Evolutionary conservation across 208 protist species (phyloP).

Genomic region (Naegleria lovaniensis): DNA sequence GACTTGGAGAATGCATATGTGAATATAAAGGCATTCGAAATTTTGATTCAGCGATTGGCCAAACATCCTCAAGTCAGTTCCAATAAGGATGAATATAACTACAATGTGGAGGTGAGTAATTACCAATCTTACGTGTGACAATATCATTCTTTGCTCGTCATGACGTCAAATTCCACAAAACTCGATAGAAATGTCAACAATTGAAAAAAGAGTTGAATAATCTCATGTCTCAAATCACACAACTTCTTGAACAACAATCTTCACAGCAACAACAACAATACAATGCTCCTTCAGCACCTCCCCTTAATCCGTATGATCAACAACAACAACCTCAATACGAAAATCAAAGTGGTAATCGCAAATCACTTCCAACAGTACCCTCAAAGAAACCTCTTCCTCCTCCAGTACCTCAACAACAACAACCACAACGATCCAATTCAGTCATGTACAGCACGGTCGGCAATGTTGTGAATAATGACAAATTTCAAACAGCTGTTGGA

Average conservation of each 20-base stretch:
- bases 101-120: background rate
- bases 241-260: background rate
- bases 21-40: background rate
- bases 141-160: too few species aligned
- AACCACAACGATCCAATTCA: background rate
- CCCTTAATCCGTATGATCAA: background rate
- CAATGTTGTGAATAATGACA: background rate
- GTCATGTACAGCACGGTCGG: background rate
- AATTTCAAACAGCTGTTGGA: slow-evolving; percentile 3
- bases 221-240: background rate
- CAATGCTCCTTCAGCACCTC: background rate
- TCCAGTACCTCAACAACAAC: background rate
- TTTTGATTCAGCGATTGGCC: background rate
- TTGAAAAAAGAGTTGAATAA: background rate
- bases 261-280: background rate
- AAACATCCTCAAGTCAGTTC: background rate
- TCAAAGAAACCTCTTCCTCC: background rate
- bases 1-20: background rate
- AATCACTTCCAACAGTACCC: background rate
- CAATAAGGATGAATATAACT: background rate
- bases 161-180: too few species aligned
- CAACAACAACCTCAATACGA: background rate
- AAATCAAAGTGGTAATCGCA: background rate
- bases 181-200: too few species aligned
- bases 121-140: too few species aligned